Evolutionary conservation across 768 basidiomycete species (phyloP), one percentile per base, ranked within the genome.

Genomic region (Boletus patriciae): DNA sequence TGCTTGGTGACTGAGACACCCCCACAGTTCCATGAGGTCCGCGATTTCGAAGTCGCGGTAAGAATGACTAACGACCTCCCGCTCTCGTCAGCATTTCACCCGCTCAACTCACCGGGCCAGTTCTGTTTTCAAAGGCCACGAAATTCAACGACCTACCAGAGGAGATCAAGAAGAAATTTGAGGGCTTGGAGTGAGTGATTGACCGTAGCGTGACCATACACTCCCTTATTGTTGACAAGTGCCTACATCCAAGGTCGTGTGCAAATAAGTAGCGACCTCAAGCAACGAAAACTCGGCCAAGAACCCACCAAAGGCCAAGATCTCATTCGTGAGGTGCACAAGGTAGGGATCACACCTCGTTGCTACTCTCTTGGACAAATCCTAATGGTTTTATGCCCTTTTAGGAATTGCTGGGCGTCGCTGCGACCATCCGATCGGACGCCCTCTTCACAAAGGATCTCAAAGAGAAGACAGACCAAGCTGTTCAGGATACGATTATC

Each of bases 61-160:
- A 12, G 27, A 27, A 7, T 34, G 10, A 52, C 45, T 67, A 36
- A 58, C n/a, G 18, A 42, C n/a, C 0, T 16, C 19, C 55, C 11
- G 7, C 47, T 58, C 21, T n/a, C 13, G 16, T 45, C 40, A 74
- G 70, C 23, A 56, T 69, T 41, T 72, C 72, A 3, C 68, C 72
- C 21, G 56, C 66, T 55, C 72, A 73, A 58, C 9, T 57, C 7
- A 63, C 61, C 4, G 72, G 70, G 8, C 68, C 66, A 19, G 58
- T 66, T 34, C 15, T 69, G 19, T 75, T 77, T 42, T 76, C 76
- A 29, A 80, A 75, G 54, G 76, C 78, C 0, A 90, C 89, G 1
- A 92, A 90, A 66, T 93, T 91, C 71, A 93, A 92, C 52, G 91
- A 93, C 67, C 72, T 92, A 4, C 85, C 88, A 1, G 90, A 92